Conservation (phyloP, 257 asterid genomes). For the Euphrasia confusa region DNA sequence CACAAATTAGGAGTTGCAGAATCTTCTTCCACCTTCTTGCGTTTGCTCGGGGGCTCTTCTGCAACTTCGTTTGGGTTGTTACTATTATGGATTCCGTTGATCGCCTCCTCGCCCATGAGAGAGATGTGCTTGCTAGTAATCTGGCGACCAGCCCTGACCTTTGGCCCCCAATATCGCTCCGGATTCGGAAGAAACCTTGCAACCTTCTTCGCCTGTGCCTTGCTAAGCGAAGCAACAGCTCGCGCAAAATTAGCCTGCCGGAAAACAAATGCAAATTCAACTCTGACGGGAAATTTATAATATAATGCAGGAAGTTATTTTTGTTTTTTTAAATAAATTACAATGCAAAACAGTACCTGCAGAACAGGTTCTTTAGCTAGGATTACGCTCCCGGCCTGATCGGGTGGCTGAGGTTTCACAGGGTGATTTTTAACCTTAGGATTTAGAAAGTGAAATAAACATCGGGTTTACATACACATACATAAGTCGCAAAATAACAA, state of each 20-base stretch:
- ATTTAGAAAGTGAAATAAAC: background rate
- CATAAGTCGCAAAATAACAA: no score
- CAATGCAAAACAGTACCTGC: conserved; percentile 39
- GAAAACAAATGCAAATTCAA: background rate
- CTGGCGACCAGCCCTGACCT: conserved; percentile 93
- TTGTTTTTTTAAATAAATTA: background rate
- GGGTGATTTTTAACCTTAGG: conserved; percentile 85
- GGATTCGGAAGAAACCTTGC: conserved; percentile 95
- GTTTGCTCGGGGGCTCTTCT: conserved; percentile 65
- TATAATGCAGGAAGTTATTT: no score
- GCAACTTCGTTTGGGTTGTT: conserved; percentile 26
- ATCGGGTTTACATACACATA: background rate
- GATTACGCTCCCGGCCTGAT: conserved; percentile 74
- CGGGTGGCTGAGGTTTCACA: conserved; percentile 82
- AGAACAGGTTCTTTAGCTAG: conserved; percentile 84
- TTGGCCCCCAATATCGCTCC: conserved; percentile 96
- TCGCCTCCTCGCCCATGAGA: conserved; percentile 70
- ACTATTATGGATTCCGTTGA: conserved; percentile 33
- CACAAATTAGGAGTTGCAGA: conserved; percentile 40
- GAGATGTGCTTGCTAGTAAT: conserved; percentile 81
- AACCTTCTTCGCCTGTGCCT: conserved; percentile 89
- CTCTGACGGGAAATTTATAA: no score
- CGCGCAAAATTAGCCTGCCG: conserved; percentile 87
- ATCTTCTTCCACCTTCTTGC: conserved; percentile 66
- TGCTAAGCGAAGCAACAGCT: conserved; percentile 89